Evolutionary conservation across 2,329 filamentous ascomycete genomes (phyloP).

Genomic region (Aureobasidium pullulans): DNA sequence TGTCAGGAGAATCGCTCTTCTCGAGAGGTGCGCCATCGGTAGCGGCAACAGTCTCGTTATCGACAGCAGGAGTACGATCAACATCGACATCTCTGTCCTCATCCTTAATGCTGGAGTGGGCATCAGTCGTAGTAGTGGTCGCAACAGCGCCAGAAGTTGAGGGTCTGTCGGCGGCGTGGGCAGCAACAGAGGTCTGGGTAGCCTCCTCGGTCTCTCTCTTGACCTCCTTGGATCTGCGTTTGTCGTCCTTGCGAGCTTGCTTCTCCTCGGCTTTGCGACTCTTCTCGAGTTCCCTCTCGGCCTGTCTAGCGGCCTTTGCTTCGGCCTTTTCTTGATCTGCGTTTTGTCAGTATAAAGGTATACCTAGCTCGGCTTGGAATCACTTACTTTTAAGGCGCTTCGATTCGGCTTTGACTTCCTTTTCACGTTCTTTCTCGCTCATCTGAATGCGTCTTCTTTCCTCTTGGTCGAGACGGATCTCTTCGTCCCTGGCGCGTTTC

Average conservation of each 20-base stretch:
- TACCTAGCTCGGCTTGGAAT: neutral
- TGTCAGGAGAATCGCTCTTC: slow-evolving; percentile 11
- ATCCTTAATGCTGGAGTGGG: neutral
- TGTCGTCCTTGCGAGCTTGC: slow-evolving; percentile 42
- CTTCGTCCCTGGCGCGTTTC: slow-evolving; percentile 60
- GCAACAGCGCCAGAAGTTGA: neutral
- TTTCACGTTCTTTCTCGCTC: slow-evolving; percentile 45
- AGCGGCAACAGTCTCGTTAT: neutral
- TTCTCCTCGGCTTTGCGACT: slow-evolving; percentile 49
- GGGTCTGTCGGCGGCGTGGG: slow-evolving; percentile 9
- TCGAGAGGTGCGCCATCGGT: neutral
- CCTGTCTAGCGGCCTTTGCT: slow-evolving; percentile 29
- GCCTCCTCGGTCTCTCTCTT: slow-evolving; percentile 20
- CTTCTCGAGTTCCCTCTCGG: slow-evolving; percentile 37
- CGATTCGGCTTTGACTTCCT: slow-evolving; percentile 39
- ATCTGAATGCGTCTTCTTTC: slow-evolving; percentile 54
- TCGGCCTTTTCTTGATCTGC: slow-evolving; percentile 49
- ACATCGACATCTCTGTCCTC: neutral
- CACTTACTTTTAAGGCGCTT: slow-evolving; percentile 51
- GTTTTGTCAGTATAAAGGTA: slow-evolving; percentile 26
- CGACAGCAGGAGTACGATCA: neutral
- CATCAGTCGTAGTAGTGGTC: neutral
- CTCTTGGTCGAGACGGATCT: slow-evolving; percentile 57
- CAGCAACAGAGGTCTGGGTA: slow-evolving; percentile 14
- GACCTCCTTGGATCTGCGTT: slow-evolving; percentile 41